Conservation (phyloP, 2,329 filamentous ascomycete genomes). For the Penicillium olsonii region DNA sequence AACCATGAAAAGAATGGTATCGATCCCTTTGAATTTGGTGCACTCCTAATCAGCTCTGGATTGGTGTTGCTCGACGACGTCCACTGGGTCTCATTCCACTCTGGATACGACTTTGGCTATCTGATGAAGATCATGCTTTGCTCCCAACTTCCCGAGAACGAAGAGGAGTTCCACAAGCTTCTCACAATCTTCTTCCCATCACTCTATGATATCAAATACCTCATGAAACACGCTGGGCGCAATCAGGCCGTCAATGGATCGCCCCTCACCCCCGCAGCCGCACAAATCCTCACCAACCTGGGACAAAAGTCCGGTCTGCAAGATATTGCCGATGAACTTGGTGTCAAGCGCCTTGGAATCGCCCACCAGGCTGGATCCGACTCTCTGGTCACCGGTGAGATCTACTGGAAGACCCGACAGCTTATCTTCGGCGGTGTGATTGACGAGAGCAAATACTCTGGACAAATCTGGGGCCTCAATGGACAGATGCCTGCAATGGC, state of each 20-base stretch:
- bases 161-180: conserved; percentile 82
- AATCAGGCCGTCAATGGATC: conserved; percentile 66
- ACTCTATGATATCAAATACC: conserved; percentile 93
- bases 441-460: conserved; percentile 73
- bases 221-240: conserved; percentile 85
- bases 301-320: conserved; percentile 90
- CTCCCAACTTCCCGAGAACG: conserved; percentile 80
- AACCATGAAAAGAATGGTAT: conserved; percentile 86
- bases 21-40: conserved; percentile 83
- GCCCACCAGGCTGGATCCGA: conserved; percentile 94
- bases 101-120: conserved; percentile 97
- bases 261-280: conserved; percentile 64
- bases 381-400: conserved; percentile 85
- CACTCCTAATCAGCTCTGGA: conserved; percentile 86
- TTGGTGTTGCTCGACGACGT: conserved; percentile 85
- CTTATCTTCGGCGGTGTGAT: conserved; percentile 84
- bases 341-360: conserved; percentile 81
- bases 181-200: conserved; percentile 93
- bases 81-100: conserved; percentile 96
- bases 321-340: conserved; percentile 89
- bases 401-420: conserved; percentile 91
- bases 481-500: conserved; percentile 62
- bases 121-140: conserved; percentile 90
- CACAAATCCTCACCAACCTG: conserved; percentile 78
- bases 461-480: conserved; percentile 91